These are phyloP conservation scores for Pseudogymnoascus sp. DNA, from an alignment of 2,329 filamentous ascomycete species.

Conservation along the genomic window DNA sequence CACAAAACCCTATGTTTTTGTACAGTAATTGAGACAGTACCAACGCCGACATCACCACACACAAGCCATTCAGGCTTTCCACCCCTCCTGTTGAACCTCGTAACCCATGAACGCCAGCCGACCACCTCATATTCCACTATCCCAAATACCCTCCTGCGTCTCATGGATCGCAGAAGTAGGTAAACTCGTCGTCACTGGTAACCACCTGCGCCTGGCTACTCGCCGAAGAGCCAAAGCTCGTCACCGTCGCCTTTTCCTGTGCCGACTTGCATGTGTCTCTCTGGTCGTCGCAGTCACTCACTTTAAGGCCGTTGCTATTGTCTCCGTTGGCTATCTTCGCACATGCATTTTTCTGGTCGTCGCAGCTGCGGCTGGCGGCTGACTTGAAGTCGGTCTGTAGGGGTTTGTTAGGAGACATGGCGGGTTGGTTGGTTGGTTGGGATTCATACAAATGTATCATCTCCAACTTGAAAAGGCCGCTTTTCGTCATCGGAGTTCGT, in stretches of 20 bases:
- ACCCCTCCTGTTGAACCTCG: background rate
- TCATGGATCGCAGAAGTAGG: conserved; percentile 38
- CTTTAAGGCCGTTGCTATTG: conserved; percentile 12
- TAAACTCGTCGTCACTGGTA: conserved; percentile 37
- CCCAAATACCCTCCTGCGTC: background rate
- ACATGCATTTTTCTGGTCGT: conserved; percentile 44
- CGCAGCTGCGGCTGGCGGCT: conserved; percentile 39
- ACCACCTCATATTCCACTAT: background rate
- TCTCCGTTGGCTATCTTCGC: conserved; percentile 36
- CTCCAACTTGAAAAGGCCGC: conserved; percentile 38
- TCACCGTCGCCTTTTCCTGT: conserved; percentile 27
- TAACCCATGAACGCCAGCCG: background rate
- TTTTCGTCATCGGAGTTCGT: conserved; percentile 34
- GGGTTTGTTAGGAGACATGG: background rate
- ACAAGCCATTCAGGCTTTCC: background rate
- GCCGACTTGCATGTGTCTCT: conserved; percentile 37
- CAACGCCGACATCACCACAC: background rate
- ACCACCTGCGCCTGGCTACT: conserved; percentile 25
- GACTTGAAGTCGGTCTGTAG: conserved; percentile 36
- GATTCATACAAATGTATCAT: conserved; percentile 36
- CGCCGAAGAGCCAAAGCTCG: conserved; percentile 20
- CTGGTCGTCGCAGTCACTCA: conserved; percentile 39
- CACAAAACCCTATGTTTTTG: background rate
- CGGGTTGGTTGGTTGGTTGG: background rate
- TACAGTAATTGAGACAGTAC: background rate